A percentile compares a stretch with the other conserved stretches of the same genome.
phyloP scores from a whole-genome alignment of 2,329 filamentous ascomycete genomes.

The Westerdykella sp. region DNA sequence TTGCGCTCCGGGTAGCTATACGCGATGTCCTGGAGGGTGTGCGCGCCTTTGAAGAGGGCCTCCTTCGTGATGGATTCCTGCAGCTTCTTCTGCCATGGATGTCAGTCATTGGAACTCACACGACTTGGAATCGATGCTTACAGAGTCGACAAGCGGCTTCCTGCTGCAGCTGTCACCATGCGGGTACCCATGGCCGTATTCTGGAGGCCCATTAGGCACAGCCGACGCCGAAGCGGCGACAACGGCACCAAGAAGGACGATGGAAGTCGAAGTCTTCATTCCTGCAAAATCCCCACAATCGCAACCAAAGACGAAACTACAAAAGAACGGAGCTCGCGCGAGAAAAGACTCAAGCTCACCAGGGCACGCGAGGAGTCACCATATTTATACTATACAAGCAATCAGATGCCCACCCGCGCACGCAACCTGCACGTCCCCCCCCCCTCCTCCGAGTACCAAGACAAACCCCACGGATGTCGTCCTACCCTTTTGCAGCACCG shows the following conservation, averaged over 20 bases:
- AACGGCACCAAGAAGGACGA: background rate
- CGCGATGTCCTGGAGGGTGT: conserved; percentile 35
- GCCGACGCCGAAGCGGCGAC: background rate
- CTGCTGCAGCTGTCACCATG: conserved; percentile 12
- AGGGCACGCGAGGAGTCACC: too few species aligned
- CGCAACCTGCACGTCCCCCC: too few species aligned
- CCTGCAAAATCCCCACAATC: background rate
- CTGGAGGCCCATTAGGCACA: background rate
- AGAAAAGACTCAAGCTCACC: too few species aligned
- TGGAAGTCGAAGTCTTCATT: background rate
- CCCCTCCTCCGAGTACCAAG: too few species aligned
- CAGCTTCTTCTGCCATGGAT: conserved; percentile 16
- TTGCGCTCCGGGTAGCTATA: conserved; percentile 34
- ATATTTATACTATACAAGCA: too few species aligned
- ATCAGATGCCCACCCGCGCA: too few species aligned
- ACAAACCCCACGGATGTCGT: too few species aligned
- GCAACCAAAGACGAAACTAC: too few species aligned
- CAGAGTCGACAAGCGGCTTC: conserved; percentile 20
- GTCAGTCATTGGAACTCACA: conserved; percentile 5
- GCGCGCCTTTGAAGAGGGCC: conserved; percentile 23
- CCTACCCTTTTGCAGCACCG: too few species aligned
- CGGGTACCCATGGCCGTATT: background rate
- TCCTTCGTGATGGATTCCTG: conserved; percentile 21
- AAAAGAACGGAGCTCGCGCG: too few species aligned
- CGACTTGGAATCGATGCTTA: conserved; percentile 2